Evolutionary conservation across 257 asterid species (phyloP).

Genomic region (Forsythia viridissima): DNA sequence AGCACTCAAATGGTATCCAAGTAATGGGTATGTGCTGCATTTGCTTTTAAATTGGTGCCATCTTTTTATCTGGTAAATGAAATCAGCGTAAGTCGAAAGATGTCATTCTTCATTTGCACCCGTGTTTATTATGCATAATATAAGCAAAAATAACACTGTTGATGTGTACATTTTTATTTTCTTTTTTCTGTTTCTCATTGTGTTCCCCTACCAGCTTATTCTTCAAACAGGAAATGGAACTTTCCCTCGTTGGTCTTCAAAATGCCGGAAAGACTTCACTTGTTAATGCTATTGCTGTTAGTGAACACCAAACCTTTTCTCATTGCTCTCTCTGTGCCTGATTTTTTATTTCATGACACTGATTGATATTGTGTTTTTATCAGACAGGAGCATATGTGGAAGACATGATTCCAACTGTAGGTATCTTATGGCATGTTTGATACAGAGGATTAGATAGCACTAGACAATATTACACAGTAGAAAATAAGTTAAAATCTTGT

Average conservation of each 20-base stretch:
- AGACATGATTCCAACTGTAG: slow-evolving; percentile 95
- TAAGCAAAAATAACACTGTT: not conserved
- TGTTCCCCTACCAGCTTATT: slow-evolving; percentile 54
- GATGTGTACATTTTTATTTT: not conserved
- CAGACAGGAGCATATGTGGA: slow-evolving; percentile 96
- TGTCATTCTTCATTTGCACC: not conserved
- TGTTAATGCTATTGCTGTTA: slow-evolving; percentile 84
- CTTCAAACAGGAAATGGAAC: slow-evolving; percentile 98
- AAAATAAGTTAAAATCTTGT: not conserved
- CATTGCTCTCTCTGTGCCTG: slow-evolving; percentile 2
- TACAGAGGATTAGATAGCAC: not conserved
- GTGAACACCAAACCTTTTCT: slow-evolving; percentile 24
- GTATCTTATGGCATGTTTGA: slow-evolving; percentile 30
- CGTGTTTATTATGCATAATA: not conserved
- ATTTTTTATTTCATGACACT: slow-evolving; percentile 16
- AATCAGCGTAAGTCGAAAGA: not conserved
- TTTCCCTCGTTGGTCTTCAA: slow-evolving; percentile 87
- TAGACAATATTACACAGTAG: not conserved
- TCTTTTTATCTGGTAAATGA: not conserved
- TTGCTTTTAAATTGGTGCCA: not conserved
- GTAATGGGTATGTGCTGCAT: not conserved
- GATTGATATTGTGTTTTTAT: slow-evolving; percentile 27
- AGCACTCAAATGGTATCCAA: not conserved
- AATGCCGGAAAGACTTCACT: slow-evolving; percentile 95
- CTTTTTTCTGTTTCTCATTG: slow-evolving; percentile 15